Base-by-base conservation (phyloP, 2,329 filamentous ascomycete genomes). In the Alternaria conjuncta region DNA sequence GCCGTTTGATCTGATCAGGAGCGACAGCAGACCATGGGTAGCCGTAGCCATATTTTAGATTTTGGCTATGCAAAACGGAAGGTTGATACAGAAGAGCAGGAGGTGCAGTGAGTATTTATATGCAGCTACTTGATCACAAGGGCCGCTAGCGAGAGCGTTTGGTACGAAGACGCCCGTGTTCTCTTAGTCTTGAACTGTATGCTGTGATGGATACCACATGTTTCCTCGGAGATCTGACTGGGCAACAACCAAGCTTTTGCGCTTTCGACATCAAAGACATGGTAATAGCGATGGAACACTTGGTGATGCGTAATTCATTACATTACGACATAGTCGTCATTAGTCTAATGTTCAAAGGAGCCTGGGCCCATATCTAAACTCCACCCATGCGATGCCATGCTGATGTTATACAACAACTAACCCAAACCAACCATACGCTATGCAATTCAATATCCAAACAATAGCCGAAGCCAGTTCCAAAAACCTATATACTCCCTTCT, bases 361-460 rank as follows among this genome's bases (percentile, higher is more conserved):
- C 53, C 7, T 57, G 13, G 45, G 56, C 55, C 46, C 46, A 9
- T 23, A 41, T 46, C 54, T 28, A 36, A 32, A 56, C 26, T 23
- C 20, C 41, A 46, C n/a, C 46, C 45, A 61, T 20, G 12, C 46
- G 11, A 55, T 55, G 51, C 8, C 4, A 32, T 45, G 58, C 30
- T 20, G 18, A 15, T 57, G 23, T 53, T 43, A 21, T 46, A 36
- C 20, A 46, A 57, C 41, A 36, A 26, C n/a, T 25, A 23, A 53
- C 46, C 41, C 32, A 46, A 53, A 18, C 44, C 49, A 55, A 55
- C 23, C 23, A 7, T 8, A 25, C 60, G 60, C 55, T 63, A 65
- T 62, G 60, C 63, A 60, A 59, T 26, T 46, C 32, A 41, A 49
- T 58, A 23, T 23, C 55, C 49, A 55, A 60, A 26, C 32, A 55